Evolutionary conservation across 176 grass and related monocot genomes (phyloP).

Genomic region (Cenchrus fungigraminus): DNA sequence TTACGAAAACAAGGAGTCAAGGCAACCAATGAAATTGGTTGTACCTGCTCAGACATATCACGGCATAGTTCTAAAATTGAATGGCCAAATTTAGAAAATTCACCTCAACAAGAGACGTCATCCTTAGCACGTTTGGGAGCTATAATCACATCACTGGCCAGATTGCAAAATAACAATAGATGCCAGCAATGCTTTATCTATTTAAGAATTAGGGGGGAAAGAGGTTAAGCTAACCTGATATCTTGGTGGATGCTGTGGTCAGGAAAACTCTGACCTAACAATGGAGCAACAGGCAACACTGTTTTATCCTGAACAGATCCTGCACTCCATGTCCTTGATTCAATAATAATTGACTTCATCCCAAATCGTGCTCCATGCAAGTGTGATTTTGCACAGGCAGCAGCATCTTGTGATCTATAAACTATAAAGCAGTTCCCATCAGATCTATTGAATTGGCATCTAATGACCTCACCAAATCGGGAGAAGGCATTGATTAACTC

Average conservation of each 20-base stretch:
- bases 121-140: slow-evolving; percentile 9
- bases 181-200: slow-evolving; percentile 30
- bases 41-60: slow-evolving; percentile 11
- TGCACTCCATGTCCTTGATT: slow-evolving; percentile 45
- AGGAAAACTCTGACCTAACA: slow-evolving; percentile 39
- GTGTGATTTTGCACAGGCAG: slow-evolving; percentile 55
- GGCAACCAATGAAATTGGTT: background rate
- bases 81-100: too few relatives aligned
- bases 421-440: slow-evolving; percentile 59
- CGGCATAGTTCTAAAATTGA: background rate
- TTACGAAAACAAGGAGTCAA: too few relatives aligned
- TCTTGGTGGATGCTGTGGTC: slow-evolving; percentile 49
- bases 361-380: slow-evolving; percentile 74
- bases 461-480: slow-evolving; percentile 63
- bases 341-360: slow-evolving; percentile 55
- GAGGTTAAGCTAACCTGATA: slow-evolving; percentile 53
- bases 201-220: slow-evolving; percentile 10
- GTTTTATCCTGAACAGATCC: slow-evolving; percentile 48
- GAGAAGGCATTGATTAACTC: slow-evolving; percentile 79
- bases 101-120: background rate
- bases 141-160: slow-evolving; percentile 25
- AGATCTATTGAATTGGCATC: slow-evolving; percentile 62
- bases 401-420: slow-evolving; percentile 65
- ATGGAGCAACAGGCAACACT: slow-evolving; percentile 41
- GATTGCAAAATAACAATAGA: slow-evolving; percentile 2